These are phyloP conservation scores for Beta macrorhiza DNA, from an alignment of 179 eudicot species.

Conservation along the genomic window DNA sequence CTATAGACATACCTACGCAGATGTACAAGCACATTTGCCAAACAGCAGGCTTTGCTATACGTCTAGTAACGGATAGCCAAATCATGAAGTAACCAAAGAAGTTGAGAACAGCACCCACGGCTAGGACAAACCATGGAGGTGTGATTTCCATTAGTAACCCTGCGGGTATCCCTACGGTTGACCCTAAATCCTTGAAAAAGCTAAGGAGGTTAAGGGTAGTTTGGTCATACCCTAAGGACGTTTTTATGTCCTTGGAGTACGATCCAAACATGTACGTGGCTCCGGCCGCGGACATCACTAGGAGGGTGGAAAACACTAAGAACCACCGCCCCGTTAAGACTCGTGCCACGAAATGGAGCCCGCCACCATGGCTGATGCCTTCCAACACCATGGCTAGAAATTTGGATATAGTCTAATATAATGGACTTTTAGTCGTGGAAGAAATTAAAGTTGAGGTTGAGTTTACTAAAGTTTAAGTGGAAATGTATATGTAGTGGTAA, in stretches of 20 bases:
- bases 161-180: slow-evolving; percentile 33
- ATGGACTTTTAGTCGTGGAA: not conserved
- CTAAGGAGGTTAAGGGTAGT: slow-evolving; percentile 40
- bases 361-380: slow-evolving; percentile 6
- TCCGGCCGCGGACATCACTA: slow-evolving; percentile 43
- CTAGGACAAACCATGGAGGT: slow-evolving; percentile 35
- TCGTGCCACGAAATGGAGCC: slow-evolving; percentile 11
- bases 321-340: slow-evolving; percentile 45
- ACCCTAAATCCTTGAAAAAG: slow-evolving; percentile 40
- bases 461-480: not conserved
- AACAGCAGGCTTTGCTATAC: slow-evolving; percentile 35
- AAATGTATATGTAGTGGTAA: not conserved
- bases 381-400: slow-evolving; percentile 14
- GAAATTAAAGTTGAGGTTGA: not conserved
- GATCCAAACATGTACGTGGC: slow-evolving; percentile 46
- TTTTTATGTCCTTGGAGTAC: slow-evolving; percentile 37
- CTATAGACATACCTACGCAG: slow-evolving; percentile 28
- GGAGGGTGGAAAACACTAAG: slow-evolving; percentile 40
- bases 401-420: no score
- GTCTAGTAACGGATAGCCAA: slow-evolving; percentile 38
- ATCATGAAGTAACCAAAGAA: slow-evolving; percentile 46
- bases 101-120: slow-evolving; percentile 28
- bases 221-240: slow-evolving; percentile 38
- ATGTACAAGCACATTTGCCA: slow-evolving; percentile 54
- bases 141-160: slow-evolving; percentile 37